Conservation (phyloP, 129 eudicot genomes). For the Deinandra increscens region DNA sequence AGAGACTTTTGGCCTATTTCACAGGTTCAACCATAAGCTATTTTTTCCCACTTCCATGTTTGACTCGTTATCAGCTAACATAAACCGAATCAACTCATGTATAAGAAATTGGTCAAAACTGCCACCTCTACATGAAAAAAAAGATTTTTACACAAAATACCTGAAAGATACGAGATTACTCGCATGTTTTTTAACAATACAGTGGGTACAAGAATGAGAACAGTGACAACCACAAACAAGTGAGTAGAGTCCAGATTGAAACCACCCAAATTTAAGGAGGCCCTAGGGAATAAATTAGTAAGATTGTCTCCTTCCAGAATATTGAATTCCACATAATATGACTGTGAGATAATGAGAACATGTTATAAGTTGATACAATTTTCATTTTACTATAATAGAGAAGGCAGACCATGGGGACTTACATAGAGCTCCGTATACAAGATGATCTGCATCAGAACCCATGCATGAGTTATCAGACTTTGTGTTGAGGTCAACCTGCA, state of each 20-base stretch:
- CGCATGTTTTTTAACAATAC: conserved; percentile 73
- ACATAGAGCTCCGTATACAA: conserved; percentile 89
- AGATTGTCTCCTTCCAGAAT: conserved; percentile 92
- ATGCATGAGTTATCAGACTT: conserved; percentile 22
- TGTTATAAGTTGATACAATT: background rate
- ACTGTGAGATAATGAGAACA: conserved; percentile 42
- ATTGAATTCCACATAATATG: conserved; percentile 88
- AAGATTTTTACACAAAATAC: conserved; percentile 26
- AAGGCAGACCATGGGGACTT: conserved; percentile 35
- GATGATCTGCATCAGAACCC: conserved; percentile 62
- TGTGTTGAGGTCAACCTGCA: background rate
- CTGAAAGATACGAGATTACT: conserved; percentile 80
- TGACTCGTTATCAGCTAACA: background rate
- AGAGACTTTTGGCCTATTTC: too few species aligned
- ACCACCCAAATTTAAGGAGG: conserved; percentile 50
- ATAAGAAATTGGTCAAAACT: conserved; percentile 10
- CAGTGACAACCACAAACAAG: conserved; percentile 62
- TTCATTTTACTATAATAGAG: background rate
- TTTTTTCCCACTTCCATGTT: background rate
- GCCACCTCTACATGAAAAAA: background rate
- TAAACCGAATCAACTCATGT: background rate
- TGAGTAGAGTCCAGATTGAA: conserved; percentile 61
- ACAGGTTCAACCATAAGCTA: too few species aligned
- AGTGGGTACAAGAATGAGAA: conserved; percentile 67
- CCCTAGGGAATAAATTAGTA: conserved; percentile 64